Evolutionary conservation across 352 stramenopile species (phyloP), one percentile per base, ranked within the genome.

Genomic region (Phytophthora pseudosyringae): DNA sequence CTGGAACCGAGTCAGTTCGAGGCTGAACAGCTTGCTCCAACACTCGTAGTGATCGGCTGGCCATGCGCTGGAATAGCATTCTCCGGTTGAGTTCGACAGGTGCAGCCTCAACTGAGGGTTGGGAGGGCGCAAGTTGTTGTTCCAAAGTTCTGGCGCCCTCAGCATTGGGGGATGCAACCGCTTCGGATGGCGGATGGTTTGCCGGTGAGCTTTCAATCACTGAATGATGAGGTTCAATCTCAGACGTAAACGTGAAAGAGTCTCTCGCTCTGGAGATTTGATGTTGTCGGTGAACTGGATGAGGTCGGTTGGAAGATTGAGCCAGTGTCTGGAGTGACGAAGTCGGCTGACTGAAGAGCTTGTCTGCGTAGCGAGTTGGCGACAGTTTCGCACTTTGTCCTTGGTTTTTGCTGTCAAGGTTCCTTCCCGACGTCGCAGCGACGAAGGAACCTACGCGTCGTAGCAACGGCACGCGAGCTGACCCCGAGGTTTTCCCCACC

Each of bases 351-450:
- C 38, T 64, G 16, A 71, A 74, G 9, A 77, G 51, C 5, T 71
- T 43, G 46, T 74, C 69, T 7, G 69, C 60, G 33, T 69, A 74
- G 1, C 52, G 59, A n/a, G 69, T 74, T n/a, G 65, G 59, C 1
- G 69, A 77, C n/a, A 50, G 26, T 10, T 60, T 65, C 9, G 40
- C 3, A 18, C 1, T 29, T 44, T 61, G 33, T 25, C 9, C 44
- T 46, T 61, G 56, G 0, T 0, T 40, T 46, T 56, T 57, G 31
- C 10, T 64, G 9, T 62, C 49, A 18, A 49, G 5, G 12, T 35
- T 65, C 28, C 18, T 59, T 11, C n/a, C 43, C 6, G 56, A 52
- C 2, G 40, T 41, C 8, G 46, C 21, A 13, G 46, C 29, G 25
- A 76, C 64, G 4, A 69, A 62, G 8, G 62, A 71, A 10, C 67